Evolutionary conservation across 106 monocot genomes (phyloP).

Genomic region (Hemerocallis citrina): DNA sequence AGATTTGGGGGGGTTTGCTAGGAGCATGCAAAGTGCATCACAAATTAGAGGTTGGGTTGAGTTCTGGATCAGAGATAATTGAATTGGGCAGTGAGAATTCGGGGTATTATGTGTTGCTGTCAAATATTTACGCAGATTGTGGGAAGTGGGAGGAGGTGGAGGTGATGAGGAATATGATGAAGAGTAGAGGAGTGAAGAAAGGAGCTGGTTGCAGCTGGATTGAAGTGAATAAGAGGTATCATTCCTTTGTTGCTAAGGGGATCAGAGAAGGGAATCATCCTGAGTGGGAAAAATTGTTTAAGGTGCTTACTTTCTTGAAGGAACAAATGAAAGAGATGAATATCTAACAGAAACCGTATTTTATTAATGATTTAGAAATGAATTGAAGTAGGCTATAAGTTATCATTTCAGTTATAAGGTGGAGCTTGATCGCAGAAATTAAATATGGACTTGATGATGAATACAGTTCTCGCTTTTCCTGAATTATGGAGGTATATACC

Average conservation of each 20-base stretch:
- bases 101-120: conserved; percentile 45
- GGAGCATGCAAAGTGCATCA: conserved; percentile 43
- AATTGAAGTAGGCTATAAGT: too few species aligned
- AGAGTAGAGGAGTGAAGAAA: conserved; percentile 49
- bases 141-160: conserved; percentile 58
- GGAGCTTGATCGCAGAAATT: too few species aligned
- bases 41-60: conserved; percentile 36
- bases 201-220: conserved; percentile 39
- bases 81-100: conserved; percentile 22
- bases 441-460: too few species aligned
- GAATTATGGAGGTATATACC: too few species aligned
- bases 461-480: too few species aligned
- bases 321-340: conserved; percentile 23
- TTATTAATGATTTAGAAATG: too few species aligned
- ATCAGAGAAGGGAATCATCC: conserved; percentile 26
- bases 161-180: conserved; percentile 43
- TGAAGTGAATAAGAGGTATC: conserved; percentile 22
- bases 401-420: too few species aligned
- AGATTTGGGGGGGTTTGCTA: conserved; percentile 50
- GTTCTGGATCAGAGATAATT: conserved; percentile 24
- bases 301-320: conserved; percentile 21
- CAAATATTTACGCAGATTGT: conserved; percentile 44
- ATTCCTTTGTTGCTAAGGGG: conserved; percentile 39
- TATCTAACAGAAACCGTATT: neutral
- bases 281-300: conserved; percentile 20